Evolutionary conservation across 2,329 filamentous ascomycete genomes (phyloP).

Genomic region (Colletotrichum limetticola): DNA sequence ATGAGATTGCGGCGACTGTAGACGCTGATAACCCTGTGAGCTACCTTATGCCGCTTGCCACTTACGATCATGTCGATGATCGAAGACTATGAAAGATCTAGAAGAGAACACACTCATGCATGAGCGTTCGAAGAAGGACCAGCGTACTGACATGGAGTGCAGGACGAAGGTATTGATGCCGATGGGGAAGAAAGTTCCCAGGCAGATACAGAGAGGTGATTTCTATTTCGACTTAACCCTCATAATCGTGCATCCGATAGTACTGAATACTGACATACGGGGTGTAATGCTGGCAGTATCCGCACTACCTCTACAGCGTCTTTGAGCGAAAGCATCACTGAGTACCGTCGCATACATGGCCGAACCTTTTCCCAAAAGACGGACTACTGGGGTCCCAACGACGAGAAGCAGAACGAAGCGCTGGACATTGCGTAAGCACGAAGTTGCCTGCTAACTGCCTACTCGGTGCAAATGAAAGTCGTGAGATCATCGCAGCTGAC

Average conservation of each 20-base stretch:
- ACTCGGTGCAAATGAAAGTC: no score
- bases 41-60: no score
- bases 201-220: not conserved
- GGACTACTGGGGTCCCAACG: constrained; percentile 39
- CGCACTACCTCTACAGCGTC: constrained; percentile 40
- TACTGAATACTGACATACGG: not conserved
- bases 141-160: not conserved
- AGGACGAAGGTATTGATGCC: not conserved
- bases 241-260: not conserved
- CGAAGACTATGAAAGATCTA: no score
- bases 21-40: not conserved
- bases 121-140: not conserved
- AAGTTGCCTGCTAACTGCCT: not conserved
- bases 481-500: not conserved
- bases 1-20: not conserved
- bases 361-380: constrained; percentile 43
- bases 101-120: no score
- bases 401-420: constrained; percentile 37
- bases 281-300: not conserved
- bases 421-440: constrained; percentile 17
- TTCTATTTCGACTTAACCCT: not conserved
- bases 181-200: not conserved
- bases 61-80: not conserved
- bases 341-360: constrained; percentile 46
- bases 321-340: constrained; percentile 44